Conservation (phyloP, 2,329 filamentous ascomycete genomes). For the Macroventuria anomochaeta region DNA sequence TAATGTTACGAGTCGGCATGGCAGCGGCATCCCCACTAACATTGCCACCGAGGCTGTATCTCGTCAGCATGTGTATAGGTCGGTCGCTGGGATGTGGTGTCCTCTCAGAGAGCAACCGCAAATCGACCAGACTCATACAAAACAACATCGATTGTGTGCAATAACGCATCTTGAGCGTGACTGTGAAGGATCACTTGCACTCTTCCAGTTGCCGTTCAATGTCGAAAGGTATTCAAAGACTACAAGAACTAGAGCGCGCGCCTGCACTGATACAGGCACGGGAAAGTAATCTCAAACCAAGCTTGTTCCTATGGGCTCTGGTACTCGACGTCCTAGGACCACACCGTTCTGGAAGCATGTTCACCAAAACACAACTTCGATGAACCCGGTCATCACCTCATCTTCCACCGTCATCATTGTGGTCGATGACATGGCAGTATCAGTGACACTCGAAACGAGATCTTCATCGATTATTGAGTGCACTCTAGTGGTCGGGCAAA, state of each 20-base stretch:
- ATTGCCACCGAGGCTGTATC: conserved; percentile 20
- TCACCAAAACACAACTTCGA: conserved; percentile 2
- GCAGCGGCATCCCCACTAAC: conserved; percentile 29
- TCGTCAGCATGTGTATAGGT: conserved; percentile 11
- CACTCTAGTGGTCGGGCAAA: background rate
- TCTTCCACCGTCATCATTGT: background rate
- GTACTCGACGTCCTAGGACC: background rate
- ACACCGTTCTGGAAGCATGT: conserved; percentile 9
- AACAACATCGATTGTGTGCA: background rate
- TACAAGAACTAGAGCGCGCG: background rate
- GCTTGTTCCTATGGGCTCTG: conserved; percentile 1
- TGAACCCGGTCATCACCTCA: background rate
- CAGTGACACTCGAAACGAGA: background rate
- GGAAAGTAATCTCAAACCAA: background rate
- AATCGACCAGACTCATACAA: background rate
- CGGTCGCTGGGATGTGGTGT: background rate
- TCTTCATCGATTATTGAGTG: background rate
- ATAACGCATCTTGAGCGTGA: background rate
- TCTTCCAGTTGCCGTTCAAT: background rate
- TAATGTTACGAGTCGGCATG: conserved; percentile 30
- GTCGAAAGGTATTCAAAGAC: background rate
- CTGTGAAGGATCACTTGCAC: background rate
- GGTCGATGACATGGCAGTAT: background rate
- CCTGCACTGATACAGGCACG: conserved; percentile 4
- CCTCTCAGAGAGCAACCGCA: background rate